Evolutionary conservation across 2,329 filamentous ascomycete genomes (phyloP).

Genomic region (Phaeosphaeria sp.): DNA sequence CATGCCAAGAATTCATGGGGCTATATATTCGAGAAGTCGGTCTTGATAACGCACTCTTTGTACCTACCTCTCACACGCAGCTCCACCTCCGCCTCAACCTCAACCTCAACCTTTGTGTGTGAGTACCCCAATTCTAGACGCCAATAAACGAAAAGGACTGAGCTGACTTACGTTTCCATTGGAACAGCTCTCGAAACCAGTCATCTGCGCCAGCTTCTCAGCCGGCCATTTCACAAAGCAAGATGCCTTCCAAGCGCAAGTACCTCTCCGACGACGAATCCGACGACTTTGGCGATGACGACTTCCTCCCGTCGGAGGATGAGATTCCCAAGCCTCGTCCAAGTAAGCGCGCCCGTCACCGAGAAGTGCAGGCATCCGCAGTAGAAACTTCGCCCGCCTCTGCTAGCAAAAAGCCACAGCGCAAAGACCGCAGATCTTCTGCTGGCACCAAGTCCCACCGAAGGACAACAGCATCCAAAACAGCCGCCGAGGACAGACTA

Average conservation of each 20-base stretch:
- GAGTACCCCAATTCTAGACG: neutral
- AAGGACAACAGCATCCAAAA: neutral
- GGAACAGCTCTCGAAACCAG: neutral
- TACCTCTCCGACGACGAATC: constrained; percentile 2
- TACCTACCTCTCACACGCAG: neutral
- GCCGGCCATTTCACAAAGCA: neutral
- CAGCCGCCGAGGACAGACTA: neutral
- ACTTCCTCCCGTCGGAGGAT: neutral
- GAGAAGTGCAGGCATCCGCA: too few species aligned
- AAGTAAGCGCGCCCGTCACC: neutral
- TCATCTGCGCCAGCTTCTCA: neutral
- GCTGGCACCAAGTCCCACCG: neutral
- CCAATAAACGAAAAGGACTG: neutral
- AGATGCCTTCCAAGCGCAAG: constrained; percentile 4
- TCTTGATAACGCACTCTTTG: neutral
- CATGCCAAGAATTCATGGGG: too few species aligned
- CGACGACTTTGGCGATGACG: neutral
- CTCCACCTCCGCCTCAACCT: too few species aligned
- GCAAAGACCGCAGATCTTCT: neutral
- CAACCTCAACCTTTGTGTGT: neutral
- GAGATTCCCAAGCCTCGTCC: neutral
- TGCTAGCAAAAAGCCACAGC: neutral
- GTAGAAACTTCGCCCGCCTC: too few species aligned
- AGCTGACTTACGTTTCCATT: neutral
- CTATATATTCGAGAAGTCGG: too few species aligned